A percentile compares a stretch with the other conserved stretches of the same genome.
These are phyloP conservation scores for Pseudogymnoascus sp. DNA, from an alignment of 2,329 filamentous ascomycete genomes.

Conservation along the genomic window DNA sequence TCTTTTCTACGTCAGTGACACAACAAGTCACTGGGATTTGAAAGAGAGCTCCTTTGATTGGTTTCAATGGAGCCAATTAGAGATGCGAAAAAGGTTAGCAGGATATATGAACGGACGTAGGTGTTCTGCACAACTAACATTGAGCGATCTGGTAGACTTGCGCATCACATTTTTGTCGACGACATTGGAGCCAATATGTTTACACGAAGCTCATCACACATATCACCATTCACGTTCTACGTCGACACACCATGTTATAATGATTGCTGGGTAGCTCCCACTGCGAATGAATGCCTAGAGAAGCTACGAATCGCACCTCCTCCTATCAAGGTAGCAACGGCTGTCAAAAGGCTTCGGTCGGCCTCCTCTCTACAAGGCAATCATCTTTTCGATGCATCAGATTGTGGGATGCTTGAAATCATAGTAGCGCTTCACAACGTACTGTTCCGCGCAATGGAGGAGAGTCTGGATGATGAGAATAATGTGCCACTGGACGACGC, in stretches of 20 bases:
- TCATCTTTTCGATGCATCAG: conserved; percentile 1
- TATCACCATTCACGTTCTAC: neutral
- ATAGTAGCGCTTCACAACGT: neutral
- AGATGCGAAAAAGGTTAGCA: neutral
- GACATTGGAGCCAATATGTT: neutral
- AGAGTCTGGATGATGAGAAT: neutral
- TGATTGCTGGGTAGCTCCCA: neutral
- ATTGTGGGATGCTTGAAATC: neutral
- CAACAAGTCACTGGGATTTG: neutral
- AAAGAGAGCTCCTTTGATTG: neutral
- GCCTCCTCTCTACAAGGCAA: neutral
- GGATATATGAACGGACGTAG: neutral
- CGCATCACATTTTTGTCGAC: neutral
- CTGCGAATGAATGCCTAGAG: neutral
- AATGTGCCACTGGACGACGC: neutral
- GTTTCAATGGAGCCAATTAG: neutral
- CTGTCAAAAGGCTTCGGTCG: neutral
- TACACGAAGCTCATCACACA: conserved; percentile 1
- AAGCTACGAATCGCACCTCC: neutral
- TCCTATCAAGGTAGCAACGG: neutral
- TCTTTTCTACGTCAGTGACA: neutral
- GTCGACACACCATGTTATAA: neutral
- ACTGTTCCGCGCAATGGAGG: neutral
- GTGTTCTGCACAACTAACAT: neutral
- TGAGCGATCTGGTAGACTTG: neutral